Evolutionary conservation across 1,284 basidiomycete species (phyloP), one percentile per base, ranked within the genome.

Genomic region (Vanrija pseudolonga): DNA sequence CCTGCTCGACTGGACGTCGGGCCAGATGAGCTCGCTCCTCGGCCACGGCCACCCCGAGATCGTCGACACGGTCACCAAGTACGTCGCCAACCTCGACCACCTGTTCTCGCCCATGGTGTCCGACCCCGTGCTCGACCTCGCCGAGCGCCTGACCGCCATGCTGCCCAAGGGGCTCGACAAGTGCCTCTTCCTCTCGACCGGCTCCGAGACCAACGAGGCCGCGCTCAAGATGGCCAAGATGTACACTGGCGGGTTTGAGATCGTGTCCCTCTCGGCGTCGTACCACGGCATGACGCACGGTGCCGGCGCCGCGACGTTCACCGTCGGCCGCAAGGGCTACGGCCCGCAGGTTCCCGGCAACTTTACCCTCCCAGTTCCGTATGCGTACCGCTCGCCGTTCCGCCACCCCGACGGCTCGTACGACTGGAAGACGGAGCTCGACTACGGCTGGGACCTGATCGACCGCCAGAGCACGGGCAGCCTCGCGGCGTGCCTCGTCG

Each of bases 401-500:
- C 52, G 62, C 18, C 54, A 59, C 20, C 8, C 61, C 5, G 67
- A 70, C 39, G 68, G 71, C 11, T 57, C 54, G n/a, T 64, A 73
- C 53, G 68, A 73, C 55, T 73, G 71, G 71, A 45, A 67, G 51
- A 55, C 67, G 2, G 71, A 73, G 59, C 61, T 71, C 26, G 56
- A 65, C 36, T 73, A 61, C 39, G 71, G 69, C 12, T 73, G 63
- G 60, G 60, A 63, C 36, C 45, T 73, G n/a, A 67, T 73, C 24
- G 71, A 73, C 46, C 63, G 67, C 43, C 64, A 67, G 53, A 62
- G 53, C 47, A 62, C 60, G 1, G 67, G 67, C 9, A 55, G 49
- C 6, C 60, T 68, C 3, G 68, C 69, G 8, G 53, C 58, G 20
- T 60, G 56, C 55, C 63, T 80, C 36, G 66, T 80, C 57, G 79